Evolutionary conservation across 257 asterid species (phyloP), one percentile per base, ranked within the genome.

Genomic region (Voacanga thouarsii): DNA sequence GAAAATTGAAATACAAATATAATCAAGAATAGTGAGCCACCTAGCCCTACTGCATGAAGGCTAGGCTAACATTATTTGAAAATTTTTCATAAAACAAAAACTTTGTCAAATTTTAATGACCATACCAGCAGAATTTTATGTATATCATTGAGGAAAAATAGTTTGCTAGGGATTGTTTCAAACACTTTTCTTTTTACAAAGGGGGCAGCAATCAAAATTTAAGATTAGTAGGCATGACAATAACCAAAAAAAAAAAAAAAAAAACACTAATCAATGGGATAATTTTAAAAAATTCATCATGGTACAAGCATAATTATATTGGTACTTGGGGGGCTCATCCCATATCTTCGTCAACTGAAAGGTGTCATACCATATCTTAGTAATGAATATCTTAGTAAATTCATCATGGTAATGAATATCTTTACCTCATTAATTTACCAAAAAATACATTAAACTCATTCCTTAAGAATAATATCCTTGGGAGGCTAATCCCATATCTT

Each of bases 351-450:
- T 75, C 47, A 72, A 45, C 59, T 59, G 74, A 77, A 68, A 81
- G 72, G 63, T 28, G 74, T 67, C 87, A 3, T 83, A 96, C 99
- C 99, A 96, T 93, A 50, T 93, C 97, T 96, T 98, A 55, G 93
- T 90, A 56, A 89, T 87, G 84, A 96, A 95, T 87, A 93, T 96
- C 85, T 96, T n/a, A n/a, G n/a, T n/a, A n/a, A n/a, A n/a, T n/a
- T n/a, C n/a, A n/a, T n/a, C n/a, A n/a, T n/a, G n/a, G n/a, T n/a
- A n/a, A n/a, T n/a, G n/a, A n/a, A n/a, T n/a, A n/a, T n/a, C n/a
- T n/a, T n/a, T n/a, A n/a, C n/a, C n/a, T n/a, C n/a, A n/a, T n/a
- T n/a, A n/a, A n/a, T n/a, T n/a, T n/a, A n/a, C n/a, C n/a, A n/a
- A n/a, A n/a, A n/a, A n/a, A n/a, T n/a, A n/a, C n/a, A n/a, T n/a